Conservation (phyloP, 345 rosid species). For the Eucalyptus regnans region DNA sequence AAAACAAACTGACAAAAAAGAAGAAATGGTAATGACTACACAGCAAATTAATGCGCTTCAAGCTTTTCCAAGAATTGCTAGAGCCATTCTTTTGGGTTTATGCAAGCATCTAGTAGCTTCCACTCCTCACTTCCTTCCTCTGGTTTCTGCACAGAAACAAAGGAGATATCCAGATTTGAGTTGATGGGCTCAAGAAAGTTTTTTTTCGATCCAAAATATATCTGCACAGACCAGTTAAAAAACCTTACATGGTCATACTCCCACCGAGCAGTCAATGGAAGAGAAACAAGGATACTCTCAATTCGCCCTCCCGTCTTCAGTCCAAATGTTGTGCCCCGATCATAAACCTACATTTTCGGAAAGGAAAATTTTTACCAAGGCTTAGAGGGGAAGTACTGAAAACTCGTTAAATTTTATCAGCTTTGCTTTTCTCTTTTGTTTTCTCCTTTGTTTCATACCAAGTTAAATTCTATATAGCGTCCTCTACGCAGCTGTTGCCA, state of each 20-base stretch:
- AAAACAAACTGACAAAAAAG: background rate
- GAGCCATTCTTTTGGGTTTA: slow-evolving; percentile 94
- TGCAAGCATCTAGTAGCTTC: slow-evolving; percentile 94
- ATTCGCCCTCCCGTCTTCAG: slow-evolving; percentile 95
- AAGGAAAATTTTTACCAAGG: background rate
- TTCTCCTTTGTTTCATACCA: slow-evolving; percentile 24
- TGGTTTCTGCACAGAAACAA: slow-evolving; percentile 47
- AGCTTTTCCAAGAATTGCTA: background rate
- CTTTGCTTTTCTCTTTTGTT: background rate
- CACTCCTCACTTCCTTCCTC: slow-evolving; percentile 97
- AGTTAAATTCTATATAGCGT: slow-evolving; percentile 92
- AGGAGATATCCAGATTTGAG: background rate
- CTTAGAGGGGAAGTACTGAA: background rate
- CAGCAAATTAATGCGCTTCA: background rate
- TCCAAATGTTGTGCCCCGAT: slow-evolving; percentile 97
- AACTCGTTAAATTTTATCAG: background rate
- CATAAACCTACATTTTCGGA: slow-evolving; percentile 49
- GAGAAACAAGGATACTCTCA: slow-evolving; percentile 96
- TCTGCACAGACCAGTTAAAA: background rate
- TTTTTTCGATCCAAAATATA: background rate
- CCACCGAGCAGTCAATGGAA: slow-evolving; percentile 92
- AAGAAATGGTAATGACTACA: background rate
- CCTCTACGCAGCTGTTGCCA: slow-evolving; percentile 98
- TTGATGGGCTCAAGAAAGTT: background rate
- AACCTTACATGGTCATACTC: slow-evolving; percentile 86